Conservation (phyloP, 2,329 filamentous ascomycete species). For the Gremmenia infestans region DNA sequence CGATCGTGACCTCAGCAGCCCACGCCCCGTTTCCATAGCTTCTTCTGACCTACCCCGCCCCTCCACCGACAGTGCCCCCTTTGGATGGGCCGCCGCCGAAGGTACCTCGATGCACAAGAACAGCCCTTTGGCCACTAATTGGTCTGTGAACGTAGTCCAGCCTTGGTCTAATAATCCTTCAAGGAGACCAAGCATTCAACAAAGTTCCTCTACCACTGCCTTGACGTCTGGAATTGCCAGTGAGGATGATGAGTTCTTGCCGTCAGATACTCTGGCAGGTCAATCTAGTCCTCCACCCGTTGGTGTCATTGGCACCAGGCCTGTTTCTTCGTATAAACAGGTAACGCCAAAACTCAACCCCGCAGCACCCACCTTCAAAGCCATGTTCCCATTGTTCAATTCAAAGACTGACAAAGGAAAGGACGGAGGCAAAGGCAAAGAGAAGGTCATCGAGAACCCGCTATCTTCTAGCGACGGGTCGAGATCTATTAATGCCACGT, state of each 20-base stretch:
- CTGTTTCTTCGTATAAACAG: conserved; percentile 43
- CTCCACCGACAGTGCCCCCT: conserved; percentile 72
- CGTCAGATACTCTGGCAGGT: conserved; percentile 49
- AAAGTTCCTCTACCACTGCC: conserved; percentile 59
- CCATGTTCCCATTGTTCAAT: conserved; percentile 49
- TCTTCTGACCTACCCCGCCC: conserved; percentile 69
- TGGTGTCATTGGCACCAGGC: conserved; percentile 76
- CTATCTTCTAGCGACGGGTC: conserved; percentile 30
- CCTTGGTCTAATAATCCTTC: conserved; percentile 75
- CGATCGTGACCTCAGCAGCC: conserved; percentile 53
- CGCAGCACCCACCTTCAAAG: conserved; percentile 81
- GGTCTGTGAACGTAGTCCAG: conserved; percentile 40
- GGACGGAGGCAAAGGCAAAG: conserved; percentile 33
- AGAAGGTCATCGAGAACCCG: conserved; percentile 32
- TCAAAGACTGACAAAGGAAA: conserved; percentile 37
- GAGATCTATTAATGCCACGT: conserved; percentile 24
- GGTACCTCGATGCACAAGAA: conserved; percentile 45
- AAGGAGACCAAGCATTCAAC: conserved; percentile 73
- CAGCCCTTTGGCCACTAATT: conserved; percentile 48
- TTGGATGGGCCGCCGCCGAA: conserved; percentile 56
- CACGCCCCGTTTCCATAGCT: conserved; percentile 64
- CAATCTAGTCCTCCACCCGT: conserved; percentile 53
- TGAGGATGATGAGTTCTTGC: conserved; percentile 59
- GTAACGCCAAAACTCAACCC: conserved; percentile 70
- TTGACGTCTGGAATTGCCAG: conserved; percentile 57